Evolutionary conservation across 257 asterid genomes (phyloP), one percentile per base, ranked within the genome.

Genomic region (Ophiorrhiza pumila): DNA sequence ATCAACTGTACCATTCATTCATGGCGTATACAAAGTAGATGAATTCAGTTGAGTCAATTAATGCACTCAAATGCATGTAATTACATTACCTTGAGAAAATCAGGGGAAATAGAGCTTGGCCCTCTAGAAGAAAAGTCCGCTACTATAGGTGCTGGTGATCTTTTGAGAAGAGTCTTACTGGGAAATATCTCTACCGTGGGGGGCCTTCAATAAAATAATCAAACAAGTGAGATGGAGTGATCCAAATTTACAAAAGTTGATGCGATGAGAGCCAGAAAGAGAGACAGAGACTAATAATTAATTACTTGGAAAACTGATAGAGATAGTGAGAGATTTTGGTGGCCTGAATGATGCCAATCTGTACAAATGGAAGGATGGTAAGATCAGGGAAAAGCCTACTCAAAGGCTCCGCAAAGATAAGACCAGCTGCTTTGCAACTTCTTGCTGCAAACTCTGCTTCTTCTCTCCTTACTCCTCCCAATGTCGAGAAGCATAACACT

Each of bases 61-160:
- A n/a, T n/a, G n/a, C n/a, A n/a, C n/a, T n/a, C n/a, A n/a, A n/a
- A n/a, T 5, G 23, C 1, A 31, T 29, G 20, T 3, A 17, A 20
- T 15, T 9, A 12, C 7, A 6, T 32, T 79, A 85, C 95, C 88
- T 89, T 89, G 7, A 89, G 90, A 80, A 89, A 72, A 66, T 89
- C 82, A 2, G 90, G 86, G 53, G 87, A 84, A 59, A 85, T 69
- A 1, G 89, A 83, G 77, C 89, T 89, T 46, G 95, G 95, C 43
- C 95, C 95, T 79, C 92, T 82, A 0, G 95, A 85, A n/a, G 95
- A 86, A 76, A 68, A 85, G 42, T 66, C 74, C 8, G 95, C 77
- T 18, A 85, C 90, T 41, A 77, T 20, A 0, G 95, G 95, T 18
- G 91, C 91, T 7, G 91, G 81, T 25, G 87, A 71, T 70, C 77